phyloP scores from a whole-genome alignment of 768 basidiomycete genomes.

The Collybia sordida region DNA sequence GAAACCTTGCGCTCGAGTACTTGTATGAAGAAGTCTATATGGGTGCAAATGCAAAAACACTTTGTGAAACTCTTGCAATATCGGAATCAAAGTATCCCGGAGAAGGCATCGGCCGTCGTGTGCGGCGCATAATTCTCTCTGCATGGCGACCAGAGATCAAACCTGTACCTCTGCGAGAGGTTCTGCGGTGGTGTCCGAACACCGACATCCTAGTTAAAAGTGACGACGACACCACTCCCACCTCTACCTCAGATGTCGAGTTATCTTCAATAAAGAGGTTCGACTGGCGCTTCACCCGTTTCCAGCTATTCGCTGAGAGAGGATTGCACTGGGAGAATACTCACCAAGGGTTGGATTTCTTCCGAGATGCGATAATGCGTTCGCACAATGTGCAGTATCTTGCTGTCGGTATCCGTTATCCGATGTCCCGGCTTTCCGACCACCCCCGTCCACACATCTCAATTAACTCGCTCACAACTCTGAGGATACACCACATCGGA shows the following conservation, averaged over 20 bases:
- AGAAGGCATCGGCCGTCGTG: constrained; percentile 4
- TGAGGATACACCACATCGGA: constrained; percentile 8
- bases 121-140: constrained; percentile 7
- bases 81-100: constrained; percentile 5
- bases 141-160: not conserved
- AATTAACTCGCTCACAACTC: constrained; percentile 5
- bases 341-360: constrained; percentile 7
- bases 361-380: constrained; percentile 1
- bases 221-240: constrained; percentile 9
- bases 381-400: constrained; percentile 10
- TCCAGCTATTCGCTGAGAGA: not conserved
- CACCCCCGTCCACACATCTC: not conserved
- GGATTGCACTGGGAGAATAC: not conserved
- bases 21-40: constrained; percentile 10
- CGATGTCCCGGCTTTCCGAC: not conserved
- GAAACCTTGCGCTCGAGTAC: constrained; percentile 3
- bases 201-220: constrained; percentile 9
- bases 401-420: constrained; percentile 9
- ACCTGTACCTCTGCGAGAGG: constrained; percentile 1
- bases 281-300: constrained; percentile 7
- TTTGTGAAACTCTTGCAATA: constrained; percentile 2
- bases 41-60: not conserved
- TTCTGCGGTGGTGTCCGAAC: constrained; percentile 10
- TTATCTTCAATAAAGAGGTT: constrained; percentile 8
- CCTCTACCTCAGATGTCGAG: not conserved